Conservation (phyloP, 2,329 filamentous ascomycete species). For the Septoria linicola region DNA sequence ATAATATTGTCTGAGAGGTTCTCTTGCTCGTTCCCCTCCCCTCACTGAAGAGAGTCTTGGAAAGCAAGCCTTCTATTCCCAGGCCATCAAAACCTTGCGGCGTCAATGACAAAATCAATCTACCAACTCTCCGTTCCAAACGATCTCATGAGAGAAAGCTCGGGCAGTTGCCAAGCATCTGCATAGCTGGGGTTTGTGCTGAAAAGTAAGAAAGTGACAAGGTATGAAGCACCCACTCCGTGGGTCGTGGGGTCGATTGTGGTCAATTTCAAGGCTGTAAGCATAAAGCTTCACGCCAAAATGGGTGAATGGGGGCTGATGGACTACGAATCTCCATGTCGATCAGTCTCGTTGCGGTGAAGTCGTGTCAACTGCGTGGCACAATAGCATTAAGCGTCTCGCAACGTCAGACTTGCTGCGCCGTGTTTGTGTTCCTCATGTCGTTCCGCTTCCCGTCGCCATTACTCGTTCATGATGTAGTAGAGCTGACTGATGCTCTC, state of each 20-base stretch:
- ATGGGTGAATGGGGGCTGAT: too few relatives aligned
- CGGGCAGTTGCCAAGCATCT: constrained; percentile 45
- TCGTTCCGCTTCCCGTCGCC: too few relatives aligned
- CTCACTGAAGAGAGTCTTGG: constrained; percentile 31
- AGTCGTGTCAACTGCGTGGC: too few relatives aligned
- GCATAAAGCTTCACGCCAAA: too few relatives aligned
- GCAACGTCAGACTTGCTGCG: constrained; percentile 1
- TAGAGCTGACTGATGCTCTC: constrained; percentile 67
- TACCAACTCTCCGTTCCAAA: constrained; percentile 52
- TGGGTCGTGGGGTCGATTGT: background rate
- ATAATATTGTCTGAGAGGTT: constrained; percentile 43
- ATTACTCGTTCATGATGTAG: constrained; percentile 41
- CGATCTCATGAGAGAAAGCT: constrained; percentile 41
- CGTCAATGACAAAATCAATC: constrained; percentile 26
- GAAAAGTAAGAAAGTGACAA: constrained; percentile 6
- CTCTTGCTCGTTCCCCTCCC: constrained; percentile 39
- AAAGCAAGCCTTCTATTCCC: constrained; percentile 40
- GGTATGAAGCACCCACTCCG: background rate
- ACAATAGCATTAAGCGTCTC: too few relatives aligned
- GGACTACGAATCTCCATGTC: too few relatives aligned
- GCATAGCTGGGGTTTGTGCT: constrained; percentile 43
- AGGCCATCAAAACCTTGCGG: constrained; percentile 7
- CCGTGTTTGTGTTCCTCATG: too few relatives aligned
- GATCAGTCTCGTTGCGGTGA: too few relatives aligned
- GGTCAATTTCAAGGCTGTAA: too few relatives aligned